A percentile compares a stretch with the other conserved stretches of the same genome.
Evolutionary conservation across 805 yeast species (phyloP).

Genomic region (Priceomyces carsonii): DNA sequence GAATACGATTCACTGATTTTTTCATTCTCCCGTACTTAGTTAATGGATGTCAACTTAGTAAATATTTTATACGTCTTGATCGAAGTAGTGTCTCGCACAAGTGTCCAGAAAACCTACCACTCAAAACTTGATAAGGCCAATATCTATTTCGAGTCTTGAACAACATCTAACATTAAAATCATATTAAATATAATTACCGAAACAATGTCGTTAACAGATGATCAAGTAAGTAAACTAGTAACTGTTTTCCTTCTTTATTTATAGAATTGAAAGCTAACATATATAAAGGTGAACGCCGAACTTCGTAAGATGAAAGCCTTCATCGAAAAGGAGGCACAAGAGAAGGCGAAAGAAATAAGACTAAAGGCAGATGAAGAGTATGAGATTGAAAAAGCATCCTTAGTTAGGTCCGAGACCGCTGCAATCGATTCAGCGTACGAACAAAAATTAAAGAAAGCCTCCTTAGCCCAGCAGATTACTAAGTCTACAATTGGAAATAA

Average conservation of each 20-base stretch:
- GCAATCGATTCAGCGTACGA: slow-evolving; percentile 81
- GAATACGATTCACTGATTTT: too few relatives aligned
- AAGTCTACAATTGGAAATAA: slow-evolving; percentile 95
- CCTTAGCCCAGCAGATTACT: slow-evolving; percentile 91
- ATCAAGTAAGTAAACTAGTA: slow-evolving; percentile 34
- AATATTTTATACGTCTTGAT: too few relatives aligned
- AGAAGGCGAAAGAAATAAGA: slow-evolving; percentile 93
- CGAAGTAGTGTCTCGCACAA: too few relatives aligned
- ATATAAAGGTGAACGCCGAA: slow-evolving; percentile 83
- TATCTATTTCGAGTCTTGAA: too few relatives aligned
- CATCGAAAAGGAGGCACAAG: slow-evolving; percentile 98
- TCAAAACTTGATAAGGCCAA: too few relatives aligned
- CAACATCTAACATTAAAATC: too few relatives aligned
- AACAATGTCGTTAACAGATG: slow-evolving; percentile 32
- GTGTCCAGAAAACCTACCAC: too few relatives aligned
- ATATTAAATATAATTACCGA: too few relatives aligned
- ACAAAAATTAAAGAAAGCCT: slow-evolving; percentile 84
- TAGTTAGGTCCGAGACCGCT: slow-evolving; percentile 90
- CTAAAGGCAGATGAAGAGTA: slow-evolving; percentile 98
- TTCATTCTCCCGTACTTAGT: too few relatives aligned
- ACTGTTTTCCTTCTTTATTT: too few relatives aligned
- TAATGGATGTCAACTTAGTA: too few relatives aligned
- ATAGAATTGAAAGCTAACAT: slow-evolving; percentile 4
- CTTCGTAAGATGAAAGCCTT: slow-evolving; percentile 97
- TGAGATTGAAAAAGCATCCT: slow-evolving; percentile 94